Percentiles rank a stretch among this genome's conserved stretches.
Evolutionary conservation across 1,284 basidiomycete genomes (phyloP).

Genomic region (Entoloma clypeatum): DNA sequence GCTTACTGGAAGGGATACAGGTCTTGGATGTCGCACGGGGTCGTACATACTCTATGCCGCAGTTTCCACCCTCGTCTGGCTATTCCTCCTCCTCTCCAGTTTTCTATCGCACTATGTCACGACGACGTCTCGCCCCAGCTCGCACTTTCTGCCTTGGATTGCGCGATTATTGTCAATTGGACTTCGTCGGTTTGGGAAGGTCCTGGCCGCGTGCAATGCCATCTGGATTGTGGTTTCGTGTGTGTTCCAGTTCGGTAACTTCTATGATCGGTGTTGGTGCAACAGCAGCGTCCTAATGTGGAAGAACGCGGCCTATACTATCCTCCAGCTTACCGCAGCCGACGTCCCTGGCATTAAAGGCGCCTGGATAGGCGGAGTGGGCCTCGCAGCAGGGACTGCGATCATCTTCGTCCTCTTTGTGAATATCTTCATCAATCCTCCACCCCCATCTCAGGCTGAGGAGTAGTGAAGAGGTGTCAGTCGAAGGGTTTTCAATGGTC

Average conservation of each 20-base stretch:
- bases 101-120: constrained; percentile 30
- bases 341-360: constrained; percentile 10
- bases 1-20: constrained; percentile 9
- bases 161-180: constrained; percentile 19
- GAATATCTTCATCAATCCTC: constrained; percentile 10
- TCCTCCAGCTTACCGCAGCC: constrained; percentile 5
- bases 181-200: constrained; percentile 30
- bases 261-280: constrained; percentile 36
- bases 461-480: too few species aligned
- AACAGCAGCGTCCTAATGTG: constrained; percentile 32
- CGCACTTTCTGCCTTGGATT: constrained; percentile 1
- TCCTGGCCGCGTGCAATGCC: constrained; percentile 28
- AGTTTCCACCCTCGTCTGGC: constrained; percentile 35
- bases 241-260: constrained; percentile 33
- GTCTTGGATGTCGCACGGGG: constrained; percentile 39
- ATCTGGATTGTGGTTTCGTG: constrained; percentile 29
- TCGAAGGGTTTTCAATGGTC: too few species aligned
- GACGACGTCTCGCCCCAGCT: neutral
- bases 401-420: constrained; percentile 3
- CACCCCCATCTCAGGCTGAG: constrained; percentile 5
- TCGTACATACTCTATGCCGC: constrained; percentile 36
- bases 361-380: constrained; percentile 15
- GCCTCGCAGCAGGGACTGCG: constrained; percentile 12
- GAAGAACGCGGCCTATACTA: constrained; percentile 10
- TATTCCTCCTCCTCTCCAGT: constrained; percentile 35